phyloP scores from a whole-genome alignment of 495 filamentous ascomycete genomes.

The Trypethelium eluteriae region DNA sequence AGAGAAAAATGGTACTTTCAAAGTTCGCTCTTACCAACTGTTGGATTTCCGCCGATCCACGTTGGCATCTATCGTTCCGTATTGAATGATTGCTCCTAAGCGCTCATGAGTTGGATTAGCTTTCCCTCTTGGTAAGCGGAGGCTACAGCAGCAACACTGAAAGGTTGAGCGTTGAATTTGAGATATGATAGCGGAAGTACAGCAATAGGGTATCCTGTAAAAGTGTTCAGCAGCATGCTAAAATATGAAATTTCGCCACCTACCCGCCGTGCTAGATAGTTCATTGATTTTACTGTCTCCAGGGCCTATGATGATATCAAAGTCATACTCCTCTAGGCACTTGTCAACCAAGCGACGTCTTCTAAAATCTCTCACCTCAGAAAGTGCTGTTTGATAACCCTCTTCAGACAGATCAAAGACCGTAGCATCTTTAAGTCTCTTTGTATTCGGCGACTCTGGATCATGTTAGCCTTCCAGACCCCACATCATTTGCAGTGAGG shows the following conservation, averaged over 20 bases:
- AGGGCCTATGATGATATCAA: constrained; percentile 26
- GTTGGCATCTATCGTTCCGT: neutral
- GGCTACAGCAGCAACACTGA: constrained; percentile 25
- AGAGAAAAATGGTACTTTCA: neutral
- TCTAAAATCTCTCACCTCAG: neutral
- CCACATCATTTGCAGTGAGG: neutral
- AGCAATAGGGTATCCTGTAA: constrained; percentile 27
- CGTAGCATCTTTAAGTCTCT: neutral
- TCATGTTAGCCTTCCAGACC: neutral
- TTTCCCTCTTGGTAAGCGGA: constrained; percentile 22
- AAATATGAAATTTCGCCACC: too few species aligned
- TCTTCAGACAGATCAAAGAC: neutral
- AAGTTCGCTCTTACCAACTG: constrained; percentile 9
- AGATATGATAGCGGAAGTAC: constrained; percentile 25
- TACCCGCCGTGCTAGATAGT: constrained; percentile 25
- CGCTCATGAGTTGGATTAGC: constrained; percentile 28
- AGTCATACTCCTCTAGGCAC: constrained; percentile 22
- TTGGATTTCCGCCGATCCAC: constrained; percentile 10
- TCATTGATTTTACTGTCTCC: constrained; percentile 27
- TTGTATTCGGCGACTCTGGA: neutral
- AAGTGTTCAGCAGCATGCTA: constrained; percentile 8
- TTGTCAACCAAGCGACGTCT: constrained; percentile 17
- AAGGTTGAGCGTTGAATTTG: constrained; percentile 28
- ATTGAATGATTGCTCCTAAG: constrained; percentile 20
- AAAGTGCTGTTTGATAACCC: neutral